Percentiles rank a stretch among this genome's conserved stretches.
These are phyloP conservation scores for Microbotryum saponariae DNA, from an alignment of 1,284 basidiomycete species.

Conservation along the genomic window DNA sequence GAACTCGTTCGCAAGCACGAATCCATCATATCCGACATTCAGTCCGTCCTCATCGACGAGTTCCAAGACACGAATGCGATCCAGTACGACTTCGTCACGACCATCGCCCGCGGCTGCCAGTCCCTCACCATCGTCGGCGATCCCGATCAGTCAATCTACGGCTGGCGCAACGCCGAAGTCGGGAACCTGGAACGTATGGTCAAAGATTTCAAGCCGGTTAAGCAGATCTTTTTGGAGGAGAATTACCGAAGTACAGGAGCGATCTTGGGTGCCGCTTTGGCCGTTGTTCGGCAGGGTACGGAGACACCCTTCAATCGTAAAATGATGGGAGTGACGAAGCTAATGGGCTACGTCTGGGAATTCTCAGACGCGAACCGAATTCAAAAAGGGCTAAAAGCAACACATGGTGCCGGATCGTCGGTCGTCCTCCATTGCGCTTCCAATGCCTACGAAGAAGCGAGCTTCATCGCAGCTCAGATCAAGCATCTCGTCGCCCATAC, in stretches of 20 bases:
- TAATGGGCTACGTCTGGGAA: neutral
- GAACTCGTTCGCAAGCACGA: slow-evolving; percentile 57
- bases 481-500: slow-evolving; percentile 65
- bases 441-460: slow-evolving; percentile 52
- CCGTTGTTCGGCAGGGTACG: slow-evolving; percentile 72
- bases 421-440: slow-evolving; percentile 49
- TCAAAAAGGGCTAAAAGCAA: slow-evolving; percentile 64
- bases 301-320: no score
- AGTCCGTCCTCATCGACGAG: slow-evolving; percentile 80
- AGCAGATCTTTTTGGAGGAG: slow-evolving; percentile 70
- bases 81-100: slow-evolving; percentile 75
- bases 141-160: slow-evolving; percentile 87
- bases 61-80: slow-evolving; percentile 82
- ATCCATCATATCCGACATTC: slow-evolving; percentile 55
- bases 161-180: slow-evolving; percentile 79
- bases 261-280: slow-evolving; percentile 66
- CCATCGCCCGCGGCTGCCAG: slow-evolving; percentile 53
- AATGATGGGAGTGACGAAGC: no score
- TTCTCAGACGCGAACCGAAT: slow-evolving; percentile 60
- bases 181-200: slow-evolving; percentile 71
- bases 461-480: slow-evolving; percentile 70
- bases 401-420: slow-evolving; percentile 56
- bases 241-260: slow-evolving; percentile 79
- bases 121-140: slow-evolving; percentile 81
- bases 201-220: slow-evolving; percentile 52